Percentiles rank a stretch among this genome's conserved stretches.
Evolutionary conservation across 2,329 filamentous ascomycete genomes (phyloP).

Genomic region (Exophiala alcalophila): DNA sequence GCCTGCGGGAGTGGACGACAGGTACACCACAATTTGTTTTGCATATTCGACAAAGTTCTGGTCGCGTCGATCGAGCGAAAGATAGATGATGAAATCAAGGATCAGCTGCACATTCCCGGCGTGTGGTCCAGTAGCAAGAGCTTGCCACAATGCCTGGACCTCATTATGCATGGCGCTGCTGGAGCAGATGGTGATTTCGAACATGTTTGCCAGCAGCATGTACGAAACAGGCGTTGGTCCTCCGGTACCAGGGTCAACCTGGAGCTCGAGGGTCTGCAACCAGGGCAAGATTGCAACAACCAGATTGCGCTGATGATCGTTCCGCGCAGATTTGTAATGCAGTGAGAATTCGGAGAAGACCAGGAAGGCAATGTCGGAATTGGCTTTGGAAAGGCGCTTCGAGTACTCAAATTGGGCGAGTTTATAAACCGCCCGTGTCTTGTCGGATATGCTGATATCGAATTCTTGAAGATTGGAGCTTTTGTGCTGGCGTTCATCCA

Average conservation of each 20-base stretch:
- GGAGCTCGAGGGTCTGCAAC: slow-evolving; percentile 91
- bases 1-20: slow-evolving; percentile 80
- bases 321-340: slow-evolving; percentile 84
- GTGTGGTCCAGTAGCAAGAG: slow-evolving; percentile 86
- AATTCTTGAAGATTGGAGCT: slow-evolving; percentile 94
- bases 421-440: slow-evolving; percentile 97
- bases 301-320: slow-evolving; percentile 84
- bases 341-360: slow-evolving; percentile 94
- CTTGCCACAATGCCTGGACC: slow-evolving; percentile 96
- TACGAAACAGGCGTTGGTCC: slow-evolving; percentile 89
- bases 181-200: slow-evolving; percentile 93
- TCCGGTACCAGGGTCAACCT: slow-evolving; percentile 78
- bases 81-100: slow-evolving; percentile 90
- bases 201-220: slow-evolving; percentile 87
- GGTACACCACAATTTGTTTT: slow-evolving; percentile 95
- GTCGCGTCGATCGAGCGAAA: slow-evolving; percentile 89
- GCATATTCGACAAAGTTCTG: slow-evolving; percentile 98
- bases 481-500: slow-evolving; percentile 79
- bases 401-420: slow-evolving; percentile 96
- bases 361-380: slow-evolving; percentile 84
- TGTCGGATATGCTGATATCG: slow-evolving; percentile 97
- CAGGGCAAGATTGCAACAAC: slow-evolving; percentile 92
- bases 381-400: slow-evolving; percentile 80
- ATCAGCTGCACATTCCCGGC: slow-evolving; percentile 92
- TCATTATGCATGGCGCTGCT: slow-evolving; percentile 89